Evolutionary conservation across 179 eudicot species (phyloP).

Genomic region (Silene noctiflora): DNA sequence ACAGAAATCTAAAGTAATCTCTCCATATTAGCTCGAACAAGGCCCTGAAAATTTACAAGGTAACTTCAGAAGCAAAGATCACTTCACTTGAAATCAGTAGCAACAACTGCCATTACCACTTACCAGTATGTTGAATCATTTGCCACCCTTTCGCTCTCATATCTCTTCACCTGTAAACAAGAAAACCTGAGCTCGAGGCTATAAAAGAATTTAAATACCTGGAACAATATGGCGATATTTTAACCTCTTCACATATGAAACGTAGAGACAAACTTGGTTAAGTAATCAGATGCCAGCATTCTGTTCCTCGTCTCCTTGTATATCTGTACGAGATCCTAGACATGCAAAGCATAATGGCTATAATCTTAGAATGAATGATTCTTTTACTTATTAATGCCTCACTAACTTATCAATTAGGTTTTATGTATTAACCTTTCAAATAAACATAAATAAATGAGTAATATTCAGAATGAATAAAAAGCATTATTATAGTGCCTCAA

Average conservation of each 20-base stretch:
- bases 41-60: slow-evolving; percentile 53
- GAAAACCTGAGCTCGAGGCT: neutral
- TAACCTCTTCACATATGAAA: slow-evolving; percentile 72
- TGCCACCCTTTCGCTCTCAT: slow-evolving; percentile 60
- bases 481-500: too few relatives aligned
- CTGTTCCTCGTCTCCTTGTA: slow-evolving; percentile 87
- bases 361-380: too few relatives aligned
- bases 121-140: slow-evolving; percentile 96
- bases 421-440: too few relatives aligned
- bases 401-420: too few relatives aligned
- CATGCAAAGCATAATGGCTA: too few relatives aligned
- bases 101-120: neutral
- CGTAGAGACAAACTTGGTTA: slow-evolving; percentile 88
- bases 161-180: slow-evolving; percentile 64
- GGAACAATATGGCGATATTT: neutral
- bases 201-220: neutral
- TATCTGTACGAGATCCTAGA: slow-evolving; percentile 59
- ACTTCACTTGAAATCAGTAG: neutral
- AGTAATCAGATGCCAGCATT: slow-evolving; percentile 90
- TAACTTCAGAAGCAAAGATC: neutral
- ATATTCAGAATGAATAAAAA: too few relatives aligned
- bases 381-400: too few relatives aligned
- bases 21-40: slow-evolving; percentile 92
- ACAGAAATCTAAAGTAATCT: slow-evolving; percentile 87
- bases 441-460: too few relatives aligned